Evolutionary conservation across 2,329 filamentous ascomycete species (phyloP).

Genomic region (Chaetomium strumarium): DNA sequence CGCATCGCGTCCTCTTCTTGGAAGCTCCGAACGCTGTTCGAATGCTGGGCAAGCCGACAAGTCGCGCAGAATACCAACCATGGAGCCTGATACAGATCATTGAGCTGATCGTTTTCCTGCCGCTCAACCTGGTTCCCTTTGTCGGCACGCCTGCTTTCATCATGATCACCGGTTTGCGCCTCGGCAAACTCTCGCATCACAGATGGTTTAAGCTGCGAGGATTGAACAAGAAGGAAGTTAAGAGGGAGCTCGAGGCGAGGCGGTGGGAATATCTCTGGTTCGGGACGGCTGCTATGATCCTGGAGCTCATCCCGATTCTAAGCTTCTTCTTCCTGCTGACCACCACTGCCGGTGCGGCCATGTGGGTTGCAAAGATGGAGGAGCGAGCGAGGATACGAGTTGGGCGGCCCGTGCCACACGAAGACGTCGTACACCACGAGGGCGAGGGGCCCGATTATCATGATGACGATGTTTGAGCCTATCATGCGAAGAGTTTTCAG

Average conservation of each 20-base stretch:
- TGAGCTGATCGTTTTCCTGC: constrained; percentile 72
- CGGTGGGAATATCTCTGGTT: constrained; percentile 91
- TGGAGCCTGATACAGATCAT: constrained; percentile 88
- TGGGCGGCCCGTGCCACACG: constrained; percentile 16
- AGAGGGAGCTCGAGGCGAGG: constrained; percentile 59
- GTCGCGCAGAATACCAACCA: constrained; percentile 71
- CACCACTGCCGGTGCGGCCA: constrained; percentile 72
- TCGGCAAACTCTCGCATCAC: constrained; percentile 86
- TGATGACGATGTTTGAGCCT: constrained; percentile 18
- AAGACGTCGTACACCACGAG: constrained; percentile 14
- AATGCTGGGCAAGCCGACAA: constrained; percentile 76
- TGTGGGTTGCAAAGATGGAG: constrained; percentile 82
- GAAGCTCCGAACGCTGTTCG: constrained; percentile 69
- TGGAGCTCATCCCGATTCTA: constrained; percentile 82
- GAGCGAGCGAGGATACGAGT: constrained; percentile 24
- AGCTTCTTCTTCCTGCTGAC: constrained; percentile 95
- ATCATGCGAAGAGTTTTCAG: not conserved
- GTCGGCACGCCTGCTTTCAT: constrained; percentile 82
- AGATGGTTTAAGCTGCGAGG: constrained; percentile 80
- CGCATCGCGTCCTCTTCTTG: constrained; percentile 57
- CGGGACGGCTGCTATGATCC: constrained; percentile 72
- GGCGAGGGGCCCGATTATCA: constrained; percentile 21
- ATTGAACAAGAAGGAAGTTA: constrained; percentile 66
- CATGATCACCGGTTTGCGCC: constrained; percentile 76
- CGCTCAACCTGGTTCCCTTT: constrained; percentile 81